Base-by-base conservation (phyloP, 345 rosid genomes). In the Boechera divaricarpa region DNA sequence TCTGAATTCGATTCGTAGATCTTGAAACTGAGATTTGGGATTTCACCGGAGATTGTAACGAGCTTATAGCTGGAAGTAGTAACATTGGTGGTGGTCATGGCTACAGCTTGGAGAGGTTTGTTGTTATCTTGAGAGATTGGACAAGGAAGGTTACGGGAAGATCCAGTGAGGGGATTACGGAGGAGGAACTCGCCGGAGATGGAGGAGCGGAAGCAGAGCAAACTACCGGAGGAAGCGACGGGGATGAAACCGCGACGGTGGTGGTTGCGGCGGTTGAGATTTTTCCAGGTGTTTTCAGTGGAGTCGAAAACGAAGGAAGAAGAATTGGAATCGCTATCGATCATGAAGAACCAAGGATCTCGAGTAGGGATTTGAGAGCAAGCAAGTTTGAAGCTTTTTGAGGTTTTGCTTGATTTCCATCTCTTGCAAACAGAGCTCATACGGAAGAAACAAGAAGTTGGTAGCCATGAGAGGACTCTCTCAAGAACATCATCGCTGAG, bases 311-410 rank as follows among this genome's bases (percentile, higher is more conserved):
- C 74, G 53, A 89, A 80, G 0, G 95, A 83, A 11, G 64, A 75
- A 76, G 86, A 77, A 60, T 68, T 60, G 24, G 44, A 9, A 10
- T 72, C 57, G 67, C 82, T 74, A 66, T 76, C 71, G 1, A 88
- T 89, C 97, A 93, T 91, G 85, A 85, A 84, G 85, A 89, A 93
- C 90, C 96, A 93, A 35, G 98, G 97, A 45, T 87, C 97, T 73
- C 98, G 79, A 57, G 82, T 61, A 66, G 85, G 89, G 80, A 93
- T 63, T 32, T 78, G 82, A 0, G 92, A 85, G 86, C 98, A 93
- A 32, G 98, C 92, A 28, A 88, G 84, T 78, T 82, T 88, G 86
- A 93, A 93, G 79, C 93, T 88, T 49, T 82, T 62, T 2, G 98
- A 93, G 65, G 76, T 59, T 47, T 89, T 72, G 57, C 78, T 82